Evolutionary conservation across 768 basidiomycete genomes (phyloP).

Genomic region (Porphyrellus cyaneotinctus): DNA sequence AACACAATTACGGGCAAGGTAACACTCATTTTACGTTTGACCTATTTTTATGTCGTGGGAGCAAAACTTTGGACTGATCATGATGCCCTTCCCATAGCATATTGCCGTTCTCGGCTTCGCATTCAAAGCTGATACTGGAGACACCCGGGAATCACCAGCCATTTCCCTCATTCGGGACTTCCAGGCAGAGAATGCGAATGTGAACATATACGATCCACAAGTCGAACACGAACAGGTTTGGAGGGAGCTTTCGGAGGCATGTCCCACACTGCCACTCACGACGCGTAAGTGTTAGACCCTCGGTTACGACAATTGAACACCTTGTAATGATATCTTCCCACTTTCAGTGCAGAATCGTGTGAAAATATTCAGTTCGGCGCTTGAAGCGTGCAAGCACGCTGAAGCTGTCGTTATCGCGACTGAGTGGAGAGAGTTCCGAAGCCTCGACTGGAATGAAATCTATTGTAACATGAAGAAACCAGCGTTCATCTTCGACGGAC

Average conservation of each 20-base stretch:
- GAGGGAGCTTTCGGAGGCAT: slow-evolving; percentile 67
- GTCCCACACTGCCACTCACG: slow-evolving; percentile 58
- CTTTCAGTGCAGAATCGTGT: slow-evolving; percentile 82
- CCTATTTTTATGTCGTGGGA: slow-evolving; percentile 6
- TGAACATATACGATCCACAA: slow-evolving; percentile 91
- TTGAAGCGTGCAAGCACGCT: slow-evolving; percentile 83
- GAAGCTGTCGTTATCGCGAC: slow-evolving; percentile 96
- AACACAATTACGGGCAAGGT: slow-evolving; percentile 97
- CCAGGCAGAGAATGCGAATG: slow-evolving; percentile 78
- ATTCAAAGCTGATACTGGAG: slow-evolving; percentile 99
- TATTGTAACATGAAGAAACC: slow-evolving; percentile 93
- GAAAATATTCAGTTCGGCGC: slow-evolving; percentile 66
- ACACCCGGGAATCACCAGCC: slow-evolving; percentile 95
- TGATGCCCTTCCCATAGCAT: slow-evolving; percentile 50
- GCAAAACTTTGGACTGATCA: slow-evolving; percentile 2
- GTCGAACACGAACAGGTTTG: slow-evolving; percentile 87
- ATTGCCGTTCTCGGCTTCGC: slow-evolving; percentile 98
- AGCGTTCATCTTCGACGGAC: slow-evolving; percentile 96
- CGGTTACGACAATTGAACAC: background rate
- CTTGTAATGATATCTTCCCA: background rate
- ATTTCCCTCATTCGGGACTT: slow-evolving; percentile 95
- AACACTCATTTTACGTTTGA: slow-evolving; percentile 12
- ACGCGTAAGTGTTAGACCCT: slow-evolving; percentile 47
- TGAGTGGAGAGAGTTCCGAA: slow-evolving; percentile 95
- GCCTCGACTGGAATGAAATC: slow-evolving; percentile 85